phyloP scores from a whole-genome alignment of 495 filamentous ascomycete genomes.

The Pyrenula massariospora region DNA sequence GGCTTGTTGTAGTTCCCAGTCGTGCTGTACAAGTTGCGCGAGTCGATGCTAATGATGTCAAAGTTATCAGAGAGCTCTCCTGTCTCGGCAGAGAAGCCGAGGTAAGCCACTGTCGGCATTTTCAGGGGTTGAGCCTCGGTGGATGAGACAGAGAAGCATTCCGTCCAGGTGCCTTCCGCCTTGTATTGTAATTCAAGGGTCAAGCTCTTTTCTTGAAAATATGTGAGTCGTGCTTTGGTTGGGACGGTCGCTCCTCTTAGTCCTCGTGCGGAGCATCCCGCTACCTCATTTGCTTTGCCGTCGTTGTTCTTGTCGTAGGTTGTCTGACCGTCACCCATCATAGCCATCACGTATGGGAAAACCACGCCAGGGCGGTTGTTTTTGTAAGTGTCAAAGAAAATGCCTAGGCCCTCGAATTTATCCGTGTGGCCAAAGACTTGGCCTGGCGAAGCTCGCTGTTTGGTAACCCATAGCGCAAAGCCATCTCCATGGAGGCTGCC shows the following conservation, averaged over 20 bases:
- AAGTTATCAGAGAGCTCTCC: conserved; percentile 96
- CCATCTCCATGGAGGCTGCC: conserved; percentile 92
- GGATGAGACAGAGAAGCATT: conserved; percentile 65
- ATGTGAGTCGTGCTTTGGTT: conserved; percentile 80
- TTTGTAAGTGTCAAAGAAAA: conserved; percentile 99
- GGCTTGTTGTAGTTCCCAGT: conserved; percentile 24
- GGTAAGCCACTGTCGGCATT: conserved; percentile 82
- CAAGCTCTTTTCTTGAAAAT: conserved; percentile 91
- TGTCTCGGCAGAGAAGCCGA: conserved; percentile 92
- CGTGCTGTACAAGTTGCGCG: conserved; percentile 78
- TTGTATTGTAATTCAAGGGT: conserved; percentile 93
- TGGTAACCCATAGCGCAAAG: conserved; percentile 97
- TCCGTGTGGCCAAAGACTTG: conserved; percentile 84
- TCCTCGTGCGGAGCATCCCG: conserved; percentile 87
- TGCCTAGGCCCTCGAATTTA: conserved; percentile 84
- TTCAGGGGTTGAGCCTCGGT: conserved; percentile 55
- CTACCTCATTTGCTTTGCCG: conserved; percentile 84
- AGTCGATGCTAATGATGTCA: conserved; percentile 82
- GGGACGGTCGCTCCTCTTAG: conserved; percentile 66
- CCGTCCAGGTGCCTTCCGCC: conserved; percentile 70
- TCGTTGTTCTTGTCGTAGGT: conserved; percentile 90
- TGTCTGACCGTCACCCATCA: conserved; percentile 86
- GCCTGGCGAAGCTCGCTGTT: conserved; percentile 70
- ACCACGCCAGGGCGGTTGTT: conserved; percentile 92
- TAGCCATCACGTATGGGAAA: conserved; percentile 98